Conservation (phyloP, 257 asterid genomes). For the Solanum piurae region DNA sequence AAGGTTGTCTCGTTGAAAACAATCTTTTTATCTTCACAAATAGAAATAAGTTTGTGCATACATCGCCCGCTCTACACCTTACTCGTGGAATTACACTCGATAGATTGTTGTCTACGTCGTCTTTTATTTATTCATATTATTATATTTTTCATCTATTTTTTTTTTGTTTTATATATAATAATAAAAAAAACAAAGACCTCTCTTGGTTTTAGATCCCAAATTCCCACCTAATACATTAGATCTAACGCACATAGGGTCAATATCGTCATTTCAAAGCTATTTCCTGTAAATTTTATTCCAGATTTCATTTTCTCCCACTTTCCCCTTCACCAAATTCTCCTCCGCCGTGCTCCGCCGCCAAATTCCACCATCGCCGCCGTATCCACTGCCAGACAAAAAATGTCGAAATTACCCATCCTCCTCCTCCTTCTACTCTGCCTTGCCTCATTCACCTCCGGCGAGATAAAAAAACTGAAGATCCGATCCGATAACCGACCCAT, state of each 20-base stretch:
- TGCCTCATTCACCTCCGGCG: slow-evolving; percentile 41
- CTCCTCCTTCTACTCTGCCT: slow-evolving; percentile 16
- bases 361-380: not conserved
- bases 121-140: not conserved
- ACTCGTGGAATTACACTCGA: too few relatives aligned
- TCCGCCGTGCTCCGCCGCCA: not conserved
- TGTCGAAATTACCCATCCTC: slow-evolving; percentile 37
- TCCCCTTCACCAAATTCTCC: not conserved
- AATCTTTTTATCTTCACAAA: not conserved
- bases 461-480: slow-evolving; percentile 70
- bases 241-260: not conserved
- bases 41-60: not conserved
- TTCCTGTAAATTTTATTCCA: not conserved
- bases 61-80: too few relatives aligned
- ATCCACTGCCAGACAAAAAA: slow-evolving; percentile 16
- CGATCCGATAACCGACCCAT: slow-evolving; percentile 60
- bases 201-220: not conserved
- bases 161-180: too few relatives aligned
- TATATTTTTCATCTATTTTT: too few relatives aligned
- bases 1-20: not conserved
- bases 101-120: too few relatives aligned
- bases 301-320: not conserved
- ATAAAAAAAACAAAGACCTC: not conserved
- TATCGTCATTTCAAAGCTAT: not conserved
- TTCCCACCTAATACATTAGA: not conserved